Evolutionary conservation across 495 filamentous ascomycete genomes (phyloP).

Genomic region (Cairneyella variabilis): DNA sequence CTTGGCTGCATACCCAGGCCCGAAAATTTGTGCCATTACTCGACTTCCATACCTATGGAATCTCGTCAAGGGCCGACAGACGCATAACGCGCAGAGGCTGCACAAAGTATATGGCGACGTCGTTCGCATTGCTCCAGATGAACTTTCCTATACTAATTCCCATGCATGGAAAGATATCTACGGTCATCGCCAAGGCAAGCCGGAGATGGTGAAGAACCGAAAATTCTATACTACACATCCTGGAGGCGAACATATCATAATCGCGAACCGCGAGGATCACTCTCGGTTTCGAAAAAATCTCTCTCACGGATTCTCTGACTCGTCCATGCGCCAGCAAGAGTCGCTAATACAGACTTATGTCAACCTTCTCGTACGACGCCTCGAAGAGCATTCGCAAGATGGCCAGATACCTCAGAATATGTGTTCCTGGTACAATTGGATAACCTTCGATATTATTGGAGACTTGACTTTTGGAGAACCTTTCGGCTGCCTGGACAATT

Average conservation of each 20-base stretch:
- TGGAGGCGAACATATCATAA: not conserved
- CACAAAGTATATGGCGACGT: slow-evolving; percentile 16
- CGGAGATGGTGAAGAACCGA: not conserved
- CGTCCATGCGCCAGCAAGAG: slow-evolving; percentile 41
- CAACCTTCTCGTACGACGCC: slow-evolving; percentile 41
- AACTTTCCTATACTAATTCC: slow-evolving; percentile 6
- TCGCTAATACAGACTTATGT: slow-evolving; percentile 42
- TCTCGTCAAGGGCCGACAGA: slow-evolving; percentile 16
- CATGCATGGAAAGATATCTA: slow-evolving; percentile 13
- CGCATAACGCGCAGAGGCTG: slow-evolving; percentile 1
- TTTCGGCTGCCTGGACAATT: slow-evolving; percentile 43
- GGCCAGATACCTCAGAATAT: slow-evolving; percentile 17
- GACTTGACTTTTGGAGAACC: slow-evolving; percentile 49
- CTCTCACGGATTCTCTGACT: slow-evolving; percentile 51
- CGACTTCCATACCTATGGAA: slow-evolving; percentile 33
- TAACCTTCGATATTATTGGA: slow-evolving; percentile 46
- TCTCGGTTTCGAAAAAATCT: slow-evolving; percentile 40
- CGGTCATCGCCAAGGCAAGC: too few relatives aligned
- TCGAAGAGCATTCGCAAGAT: slow-evolving; percentile 32
- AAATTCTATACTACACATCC: not conserved
- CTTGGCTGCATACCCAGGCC: slow-evolving; percentile 41
- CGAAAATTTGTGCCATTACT: slow-evolving; percentile 38
- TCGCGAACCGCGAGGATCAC: slow-evolving; percentile 28
- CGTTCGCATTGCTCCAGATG: slow-evolving; percentile 16
- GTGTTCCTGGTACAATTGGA: slow-evolving; percentile 42